These are phyloP conservation scores for Ricinus communis DNA, from an alignment of 345 rosid species.

Conservation along the genomic window DNA sequence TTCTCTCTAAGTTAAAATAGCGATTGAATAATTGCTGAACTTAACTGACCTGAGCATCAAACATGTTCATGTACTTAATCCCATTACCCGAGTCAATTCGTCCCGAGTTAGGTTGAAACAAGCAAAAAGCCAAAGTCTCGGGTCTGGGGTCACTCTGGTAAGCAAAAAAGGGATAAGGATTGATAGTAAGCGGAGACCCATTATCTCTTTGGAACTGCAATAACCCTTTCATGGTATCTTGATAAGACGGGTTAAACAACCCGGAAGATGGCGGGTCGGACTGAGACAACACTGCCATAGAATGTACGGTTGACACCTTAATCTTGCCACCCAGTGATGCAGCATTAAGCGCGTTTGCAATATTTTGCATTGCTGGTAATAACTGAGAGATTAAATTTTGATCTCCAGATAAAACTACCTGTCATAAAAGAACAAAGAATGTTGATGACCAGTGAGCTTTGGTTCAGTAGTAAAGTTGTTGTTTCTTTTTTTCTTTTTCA, in stretches of 20 bases:
- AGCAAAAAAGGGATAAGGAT: constrained; percentile 95
- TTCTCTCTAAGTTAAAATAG: no score
- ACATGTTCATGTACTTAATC: constrained; percentile 91
- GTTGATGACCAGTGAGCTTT: no score
- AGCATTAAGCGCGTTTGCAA: constrained; percentile 69
- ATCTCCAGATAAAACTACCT: constrained; percentile 72
- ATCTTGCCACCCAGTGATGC: constrained; percentile 72
- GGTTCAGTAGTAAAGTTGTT: no score
- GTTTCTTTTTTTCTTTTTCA: no score
- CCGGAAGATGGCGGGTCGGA: constrained; percentile 94
- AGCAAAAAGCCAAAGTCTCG: constrained; percentile 78
- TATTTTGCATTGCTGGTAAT: constrained; percentile 79
- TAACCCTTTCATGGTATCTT: constrained; percentile 54
- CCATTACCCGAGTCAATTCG: constrained; percentile 78
- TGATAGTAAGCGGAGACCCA: constrained; percentile 74
- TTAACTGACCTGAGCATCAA: constrained; percentile 93
- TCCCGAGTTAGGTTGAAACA: constrained; percentile 88
- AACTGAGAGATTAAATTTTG: constrained; percentile 67
- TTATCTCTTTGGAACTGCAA: constrained; percentile 65
- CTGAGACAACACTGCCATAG: constrained; percentile 71
- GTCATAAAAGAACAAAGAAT: constrained; percentile 8
- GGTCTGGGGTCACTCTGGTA: constrained; percentile 86
- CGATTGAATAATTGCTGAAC: no score
- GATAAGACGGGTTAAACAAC: constrained; percentile 50
- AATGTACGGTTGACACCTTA: constrained; percentile 84